A percentile compares a stretch with the other conserved stretches of the same genome.
Evolutionary conservation across 768 basidiomycete species (phyloP).

Genomic region (Podaxis rugospora): DNA sequence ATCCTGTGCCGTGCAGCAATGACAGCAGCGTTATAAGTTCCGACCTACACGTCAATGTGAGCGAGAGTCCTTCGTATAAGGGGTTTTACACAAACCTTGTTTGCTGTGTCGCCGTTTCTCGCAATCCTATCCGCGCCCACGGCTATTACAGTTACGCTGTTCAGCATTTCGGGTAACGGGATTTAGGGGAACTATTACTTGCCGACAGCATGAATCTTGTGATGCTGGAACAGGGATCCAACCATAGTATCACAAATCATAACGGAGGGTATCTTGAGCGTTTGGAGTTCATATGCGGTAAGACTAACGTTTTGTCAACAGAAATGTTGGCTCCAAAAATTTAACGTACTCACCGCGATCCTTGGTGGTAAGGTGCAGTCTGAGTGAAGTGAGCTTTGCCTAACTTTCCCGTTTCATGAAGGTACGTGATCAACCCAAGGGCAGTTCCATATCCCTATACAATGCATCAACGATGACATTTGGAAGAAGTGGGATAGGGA

Average conservation of each 20-base stretch:
- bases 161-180: neutral
- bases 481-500: neutral
- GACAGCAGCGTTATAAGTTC: constrained; percentile 95
- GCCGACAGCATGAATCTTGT: constrained; percentile 81
- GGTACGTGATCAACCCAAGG: constrained; percentile 86
- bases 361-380: constrained; percentile 93
- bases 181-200: constrained; percentile 17
- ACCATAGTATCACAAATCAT: constrained; percentile 99
- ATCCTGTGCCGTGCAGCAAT: constrained; percentile 83
- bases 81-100: constrained; percentile 51
- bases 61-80: neutral
- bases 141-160: constrained; percentile 29
- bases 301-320: constrained; percentile 41
- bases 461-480: neutral
- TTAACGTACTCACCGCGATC: constrained; percentile 52
- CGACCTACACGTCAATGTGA: constrained; percentile 47
- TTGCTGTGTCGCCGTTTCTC: constrained; percentile 93
- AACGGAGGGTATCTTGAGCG: constrained; percentile 76
- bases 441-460: constrained; percentile 92
- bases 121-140: constrained; percentile 91
- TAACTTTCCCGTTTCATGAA: constrained; percentile 75
- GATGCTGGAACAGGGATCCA: constrained; percentile 88
- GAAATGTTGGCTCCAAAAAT: neutral
- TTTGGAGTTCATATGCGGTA: constrained; percentile 86
- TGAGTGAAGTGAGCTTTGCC: constrained; percentile 89